Evolutionary conservation across 2,329 filamentous ascomycete species (phyloP).

Genomic region (Aquanectria penicillioides): DNA sequence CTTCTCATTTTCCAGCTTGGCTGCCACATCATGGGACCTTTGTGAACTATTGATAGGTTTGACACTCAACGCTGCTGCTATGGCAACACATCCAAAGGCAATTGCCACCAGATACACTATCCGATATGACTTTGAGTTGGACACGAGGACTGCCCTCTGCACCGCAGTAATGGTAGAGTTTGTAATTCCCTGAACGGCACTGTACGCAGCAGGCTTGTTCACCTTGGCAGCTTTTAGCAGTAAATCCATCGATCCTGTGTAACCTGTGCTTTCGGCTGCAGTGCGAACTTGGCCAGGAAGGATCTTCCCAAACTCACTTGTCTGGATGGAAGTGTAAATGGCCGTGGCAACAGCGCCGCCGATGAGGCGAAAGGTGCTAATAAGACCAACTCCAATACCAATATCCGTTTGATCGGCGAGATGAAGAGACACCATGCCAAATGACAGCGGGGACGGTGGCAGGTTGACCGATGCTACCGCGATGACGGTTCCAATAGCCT

Average conservation of each 20-base stretch:
- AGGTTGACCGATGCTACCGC: conserved; percentile 40
- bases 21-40: conserved; percentile 21
- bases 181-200: conserved; percentile 37
- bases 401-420: conserved; percentile 48
- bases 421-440: conserved; percentile 46
- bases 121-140: conserved; percentile 37
- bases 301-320: conserved; percentile 38
- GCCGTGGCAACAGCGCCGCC: conserved; percentile 48
- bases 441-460: conserved; percentile 43
- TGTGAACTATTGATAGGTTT: conserved; percentile 27
- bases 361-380: conserved; percentile 46
- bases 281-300: conserved; percentile 26
- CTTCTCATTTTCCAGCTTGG: conserved; percentile 25
- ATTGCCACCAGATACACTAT: conserved; percentile 49
- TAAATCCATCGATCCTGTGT: conserved; percentile 25
- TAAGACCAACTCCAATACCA: conserved; percentile 46
- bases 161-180: conserved; percentile 41
- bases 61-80: conserved; percentile 43
- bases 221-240: conserved; percentile 37
- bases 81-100: conserved; percentile 47
- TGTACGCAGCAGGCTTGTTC: conserved; percentile 45
- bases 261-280: conserved; percentile 29
- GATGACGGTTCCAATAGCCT: conserved; percentile 45
- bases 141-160: conserved; percentile 43
- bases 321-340: conserved; percentile 49